These are phyloP conservation scores for Ascochyta koolunga DNA, from an alignment of 2,329 filamentous ascomycete genomes.

Conservation along the genomic window DNA sequence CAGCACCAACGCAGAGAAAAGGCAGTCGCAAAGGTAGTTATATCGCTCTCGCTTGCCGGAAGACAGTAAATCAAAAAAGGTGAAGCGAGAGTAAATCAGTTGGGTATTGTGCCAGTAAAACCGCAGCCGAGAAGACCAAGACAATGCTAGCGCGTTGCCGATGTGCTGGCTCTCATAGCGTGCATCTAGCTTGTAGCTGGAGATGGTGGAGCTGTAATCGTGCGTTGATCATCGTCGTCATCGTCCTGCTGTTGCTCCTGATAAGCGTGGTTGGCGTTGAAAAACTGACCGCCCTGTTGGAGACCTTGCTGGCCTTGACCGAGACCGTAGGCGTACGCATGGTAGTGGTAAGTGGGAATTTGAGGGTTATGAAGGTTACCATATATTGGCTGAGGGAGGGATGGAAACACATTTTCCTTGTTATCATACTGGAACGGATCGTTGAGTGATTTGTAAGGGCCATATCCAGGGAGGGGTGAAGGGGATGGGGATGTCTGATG, in stretches of 20 bases:
- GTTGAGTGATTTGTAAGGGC: constrained; percentile 37
- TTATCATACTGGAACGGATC: constrained; percentile 40
- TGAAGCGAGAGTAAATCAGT: constrained; percentile 27
- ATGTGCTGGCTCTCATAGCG: background rate
- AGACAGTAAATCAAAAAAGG: constrained; percentile 25
- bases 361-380: constrained; percentile 35
- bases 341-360: constrained; percentile 32
- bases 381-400: constrained; percentile 32
- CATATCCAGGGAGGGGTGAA: constrained; percentile 30
- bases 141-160: background rate
- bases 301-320: constrained; percentile 38
- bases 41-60: constrained; percentile 20
- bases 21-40: constrained; percentile 11
- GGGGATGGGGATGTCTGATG: constrained; percentile 36
- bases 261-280: constrained; percentile 29
- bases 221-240: constrained; percentile 43
- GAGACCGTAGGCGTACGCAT: constrained; percentile 36
- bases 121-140: constrained; percentile 4
- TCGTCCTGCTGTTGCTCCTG: constrained; percentile 31
- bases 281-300: constrained; percentile 34
- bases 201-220: constrained; percentile 45
- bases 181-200: constrained; percentile 36
- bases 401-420: constrained; percentile 41
- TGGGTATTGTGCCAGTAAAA: constrained; percentile 7
- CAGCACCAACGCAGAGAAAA: constrained; percentile 1